phyloP scores from a whole-genome alignment of 495 filamentous ascomycete genomes.

The Aspergillus saccharolyticus region DNA sequence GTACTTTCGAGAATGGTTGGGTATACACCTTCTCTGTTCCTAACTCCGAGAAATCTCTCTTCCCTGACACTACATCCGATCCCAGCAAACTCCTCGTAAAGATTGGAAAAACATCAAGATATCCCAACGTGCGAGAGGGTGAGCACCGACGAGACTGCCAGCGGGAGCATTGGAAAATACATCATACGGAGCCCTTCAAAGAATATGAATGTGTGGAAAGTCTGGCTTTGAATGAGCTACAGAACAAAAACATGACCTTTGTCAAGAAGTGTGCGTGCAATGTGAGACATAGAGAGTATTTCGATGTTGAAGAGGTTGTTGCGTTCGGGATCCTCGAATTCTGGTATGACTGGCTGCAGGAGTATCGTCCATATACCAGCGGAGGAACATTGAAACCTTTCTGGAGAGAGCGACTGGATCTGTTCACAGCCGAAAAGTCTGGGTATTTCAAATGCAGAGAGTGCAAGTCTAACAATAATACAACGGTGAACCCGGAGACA shows the following conservation, averaged over 20 bases:
- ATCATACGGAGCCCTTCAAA: slow-evolving; percentile 1
- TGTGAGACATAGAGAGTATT: slow-evolving; percentile 13
- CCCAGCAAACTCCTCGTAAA: no score
- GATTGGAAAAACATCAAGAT: no score
- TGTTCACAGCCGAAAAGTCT: background rate
- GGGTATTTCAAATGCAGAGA: slow-evolving; percentile 1
- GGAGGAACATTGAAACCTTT: slow-evolving; percentile 9
- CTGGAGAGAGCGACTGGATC: background rate
- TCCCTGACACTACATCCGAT: no score
- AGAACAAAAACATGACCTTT: no score
- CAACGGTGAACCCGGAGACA: background rate
- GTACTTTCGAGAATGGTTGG: background rate
- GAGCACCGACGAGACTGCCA: slow-evolving; percentile 4
- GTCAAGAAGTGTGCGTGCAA: no score
- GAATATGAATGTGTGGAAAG: slow-evolving; percentile 14
- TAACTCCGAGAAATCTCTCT: no score
- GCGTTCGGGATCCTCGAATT: slow-evolving; percentile 9
- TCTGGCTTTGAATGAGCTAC: slow-evolving; percentile 10
- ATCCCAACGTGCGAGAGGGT: background rate
- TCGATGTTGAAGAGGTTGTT: slow-evolving; percentile 5
- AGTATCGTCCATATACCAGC: slow-evolving; percentile 8
- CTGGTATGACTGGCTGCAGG: slow-evolving; percentile 13
- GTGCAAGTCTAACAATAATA: background rate
- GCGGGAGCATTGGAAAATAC: background rate
- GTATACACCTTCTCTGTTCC: background rate